These are phyloP conservation scores for Dichomitus squalens DNA, from an alignment of 1,284 basidiomycete species.

Conservation along the genomic window DNA sequence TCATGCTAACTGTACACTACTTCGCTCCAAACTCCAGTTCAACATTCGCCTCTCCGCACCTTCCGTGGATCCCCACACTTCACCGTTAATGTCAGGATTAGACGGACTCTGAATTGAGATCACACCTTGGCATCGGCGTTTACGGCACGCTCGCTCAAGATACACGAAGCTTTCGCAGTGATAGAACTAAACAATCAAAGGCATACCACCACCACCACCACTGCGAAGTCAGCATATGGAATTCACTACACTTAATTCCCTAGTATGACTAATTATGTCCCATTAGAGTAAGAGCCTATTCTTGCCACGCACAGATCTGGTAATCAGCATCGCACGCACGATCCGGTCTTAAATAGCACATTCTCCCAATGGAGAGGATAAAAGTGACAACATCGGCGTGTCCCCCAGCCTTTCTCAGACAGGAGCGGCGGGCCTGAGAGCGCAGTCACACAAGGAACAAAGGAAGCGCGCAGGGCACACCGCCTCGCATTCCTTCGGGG, in stretches of 20 bases:
- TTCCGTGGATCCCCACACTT: neutral
- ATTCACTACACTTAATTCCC: no score
- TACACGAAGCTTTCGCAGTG: no score
- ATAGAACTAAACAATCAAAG: no score
- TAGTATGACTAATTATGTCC: no score
- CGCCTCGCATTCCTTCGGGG: conserved; percentile 6
- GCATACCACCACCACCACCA: no score
- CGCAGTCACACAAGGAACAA: conserved; percentile 5
- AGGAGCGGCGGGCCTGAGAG: conserved; percentile 9
- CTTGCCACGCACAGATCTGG: no score
- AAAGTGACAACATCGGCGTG: neutral
- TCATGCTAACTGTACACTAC: neutral
- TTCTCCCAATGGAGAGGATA: neutral
- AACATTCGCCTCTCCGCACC: conserved; percentile 5
- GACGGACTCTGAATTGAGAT: neutral
- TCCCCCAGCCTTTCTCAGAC: neutral
- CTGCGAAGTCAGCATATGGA: no score
- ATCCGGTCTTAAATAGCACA: neutral
- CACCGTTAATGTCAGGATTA: neutral
- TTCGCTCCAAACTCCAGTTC: neutral
- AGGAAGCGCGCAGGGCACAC: neutral
- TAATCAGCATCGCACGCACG: neutral
- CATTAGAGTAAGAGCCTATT: no score
- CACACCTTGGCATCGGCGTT: conserved; percentile 1
- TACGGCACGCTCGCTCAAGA: no score